These are phyloP conservation scores for apple (Malus domestica) DNA, from an alignment of 306 rosid species.

Conservation along the genomic window DNA sequence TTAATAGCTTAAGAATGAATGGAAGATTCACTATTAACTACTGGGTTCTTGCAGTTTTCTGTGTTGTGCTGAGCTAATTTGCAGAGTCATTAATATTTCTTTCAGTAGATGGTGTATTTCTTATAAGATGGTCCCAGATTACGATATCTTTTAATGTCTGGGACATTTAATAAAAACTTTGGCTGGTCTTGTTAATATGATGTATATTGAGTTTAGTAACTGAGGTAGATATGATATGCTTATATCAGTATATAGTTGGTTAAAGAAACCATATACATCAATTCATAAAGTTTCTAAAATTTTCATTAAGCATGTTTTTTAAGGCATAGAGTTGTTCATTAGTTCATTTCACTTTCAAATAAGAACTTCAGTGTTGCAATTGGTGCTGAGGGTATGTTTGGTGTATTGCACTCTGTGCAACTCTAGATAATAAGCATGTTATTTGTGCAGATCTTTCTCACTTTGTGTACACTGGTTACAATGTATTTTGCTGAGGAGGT, in stretches of 20 bases:
- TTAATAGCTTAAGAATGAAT: neutral
- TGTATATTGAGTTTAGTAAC: neutral
- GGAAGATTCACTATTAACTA: neutral
- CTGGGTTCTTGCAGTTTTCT: neutral
- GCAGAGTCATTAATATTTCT: neutral
- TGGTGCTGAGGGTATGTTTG: neutral
- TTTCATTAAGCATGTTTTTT: neutral
- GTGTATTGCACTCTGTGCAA: conserved; percentile 1
- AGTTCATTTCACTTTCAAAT: neutral
- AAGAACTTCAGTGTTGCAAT: neutral
- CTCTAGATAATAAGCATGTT: conserved; percentile 16
- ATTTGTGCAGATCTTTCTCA: conserved; percentile 68
- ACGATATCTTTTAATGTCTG: neutral
- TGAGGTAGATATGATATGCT: neutral
- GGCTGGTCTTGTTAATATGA: neutral
- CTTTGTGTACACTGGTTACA: conserved; percentile 76
- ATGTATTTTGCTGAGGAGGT: conserved; percentile 88
- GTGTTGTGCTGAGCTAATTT: neutral
- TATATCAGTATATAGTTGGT: neutral
- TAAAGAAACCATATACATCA: neutral
- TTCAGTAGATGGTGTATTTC: neutral
- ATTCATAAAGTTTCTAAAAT: neutral
- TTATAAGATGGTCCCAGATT: neutral
- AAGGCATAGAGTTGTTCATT: neutral
- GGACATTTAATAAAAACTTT: neutral